These are phyloP conservation scores for Ceratocystis diversiconidia DNA, from an alignment of 2,329 filamentous ascomycete genomes.

Conservation along the genomic window DNA sequence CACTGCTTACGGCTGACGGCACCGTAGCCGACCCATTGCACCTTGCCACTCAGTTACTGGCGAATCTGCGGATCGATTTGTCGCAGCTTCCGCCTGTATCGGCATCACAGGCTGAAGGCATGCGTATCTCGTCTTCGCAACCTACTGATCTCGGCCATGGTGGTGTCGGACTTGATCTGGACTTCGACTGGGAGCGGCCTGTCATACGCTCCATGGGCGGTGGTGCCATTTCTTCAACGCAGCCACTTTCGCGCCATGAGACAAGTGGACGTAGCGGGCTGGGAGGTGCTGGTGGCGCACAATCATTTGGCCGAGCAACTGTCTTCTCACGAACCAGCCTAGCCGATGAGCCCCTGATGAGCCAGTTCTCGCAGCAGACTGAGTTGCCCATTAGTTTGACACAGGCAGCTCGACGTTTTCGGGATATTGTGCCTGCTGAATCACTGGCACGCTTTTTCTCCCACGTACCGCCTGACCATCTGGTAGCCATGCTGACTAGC, in stretches of 20 bases:
- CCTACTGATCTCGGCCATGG: slow-evolving; percentile 39
- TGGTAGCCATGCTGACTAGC: slow-evolving; percentile 67
- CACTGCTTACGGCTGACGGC: slow-evolving; percentile 59
- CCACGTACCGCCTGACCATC: slow-evolving; percentile 54
- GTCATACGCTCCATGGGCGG: slow-evolving; percentile 37
- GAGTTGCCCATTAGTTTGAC: slow-evolving; percentile 72
- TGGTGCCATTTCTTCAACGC: slow-evolving; percentile 33
- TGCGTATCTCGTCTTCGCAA: slow-evolving; percentile 47
- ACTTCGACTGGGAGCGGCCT: slow-evolving; percentile 82
- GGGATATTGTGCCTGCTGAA: slow-evolving; percentile 78
- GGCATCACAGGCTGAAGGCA: slow-evolving; percentile 23
- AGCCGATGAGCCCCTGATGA: slow-evolving; percentile 72
- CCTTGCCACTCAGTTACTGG: slow-evolving; percentile 89
- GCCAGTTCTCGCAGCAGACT: slow-evolving; percentile 69
- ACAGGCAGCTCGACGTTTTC: slow-evolving; percentile 75
- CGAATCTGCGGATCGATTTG: slow-evolving; percentile 80
- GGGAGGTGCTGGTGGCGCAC: not conserved
- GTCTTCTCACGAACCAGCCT: slow-evolving; percentile 47
- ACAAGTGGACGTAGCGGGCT: slow-evolving; percentile 20
- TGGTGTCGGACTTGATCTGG: slow-evolving; percentile 49
- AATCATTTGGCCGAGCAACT: slow-evolving; percentile 2
- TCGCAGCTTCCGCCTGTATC: slow-evolving; percentile 20
- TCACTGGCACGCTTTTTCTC: slow-evolving; percentile 89
- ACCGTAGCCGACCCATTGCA: slow-evolving; percentile 63
- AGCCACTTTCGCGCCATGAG: slow-evolving; percentile 30